Conservation (phyloP, 139 green algal species). For the Tetradesmus obliquus region DNA sequence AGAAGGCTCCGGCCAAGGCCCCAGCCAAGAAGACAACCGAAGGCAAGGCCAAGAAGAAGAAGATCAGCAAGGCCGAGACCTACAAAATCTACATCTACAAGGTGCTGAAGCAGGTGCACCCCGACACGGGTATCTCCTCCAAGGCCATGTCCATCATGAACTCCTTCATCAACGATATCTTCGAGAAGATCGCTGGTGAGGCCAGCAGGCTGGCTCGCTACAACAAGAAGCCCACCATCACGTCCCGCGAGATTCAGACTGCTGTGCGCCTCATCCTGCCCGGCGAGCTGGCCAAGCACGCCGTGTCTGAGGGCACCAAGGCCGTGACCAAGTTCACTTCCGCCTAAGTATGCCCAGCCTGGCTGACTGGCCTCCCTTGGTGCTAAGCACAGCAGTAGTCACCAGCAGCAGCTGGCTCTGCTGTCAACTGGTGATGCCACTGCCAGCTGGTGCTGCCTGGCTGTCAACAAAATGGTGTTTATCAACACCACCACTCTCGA, state of each 20-base stretch:
- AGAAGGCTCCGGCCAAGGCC: slow-evolving; percentile 63
- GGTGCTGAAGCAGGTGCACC: slow-evolving; percentile 95
- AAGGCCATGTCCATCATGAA: slow-evolving; percentile 99
- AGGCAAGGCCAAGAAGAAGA: slow-evolving; percentile 64
- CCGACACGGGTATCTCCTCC: slow-evolving; percentile 93
- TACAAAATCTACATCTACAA: slow-evolving; percentile 99
- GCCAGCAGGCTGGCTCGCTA: too few relatives aligned
- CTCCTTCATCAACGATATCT: slow-evolving; percentile 95
- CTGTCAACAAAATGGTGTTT: too few relatives aligned
- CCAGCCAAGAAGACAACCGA: slow-evolving; percentile 51
- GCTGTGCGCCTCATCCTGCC: slow-evolving; percentile 66
- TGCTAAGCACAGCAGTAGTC: too few relatives aligned
- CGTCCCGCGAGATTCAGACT: too few relatives aligned
- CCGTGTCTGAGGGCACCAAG: slow-evolving; percentile 62
- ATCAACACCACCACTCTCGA: too few relatives aligned
- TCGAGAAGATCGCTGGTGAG: slow-evolving; percentile 87
- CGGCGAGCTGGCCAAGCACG: slow-evolving; percentile 90
- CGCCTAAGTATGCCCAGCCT: too few relatives aligned
- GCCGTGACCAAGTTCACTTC: too few relatives aligned
- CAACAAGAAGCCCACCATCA: too few relatives aligned
- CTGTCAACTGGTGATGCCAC: too few relatives aligned
- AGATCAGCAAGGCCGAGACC: slow-evolving; percentile 78
- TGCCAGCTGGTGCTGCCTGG: too few relatives aligned
- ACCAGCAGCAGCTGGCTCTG: too few relatives aligned
- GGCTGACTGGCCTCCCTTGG: too few relatives aligned